phyloP scores from a whole-genome alignment of 257 asterid species.

The Solanum chaucha region DNA sequence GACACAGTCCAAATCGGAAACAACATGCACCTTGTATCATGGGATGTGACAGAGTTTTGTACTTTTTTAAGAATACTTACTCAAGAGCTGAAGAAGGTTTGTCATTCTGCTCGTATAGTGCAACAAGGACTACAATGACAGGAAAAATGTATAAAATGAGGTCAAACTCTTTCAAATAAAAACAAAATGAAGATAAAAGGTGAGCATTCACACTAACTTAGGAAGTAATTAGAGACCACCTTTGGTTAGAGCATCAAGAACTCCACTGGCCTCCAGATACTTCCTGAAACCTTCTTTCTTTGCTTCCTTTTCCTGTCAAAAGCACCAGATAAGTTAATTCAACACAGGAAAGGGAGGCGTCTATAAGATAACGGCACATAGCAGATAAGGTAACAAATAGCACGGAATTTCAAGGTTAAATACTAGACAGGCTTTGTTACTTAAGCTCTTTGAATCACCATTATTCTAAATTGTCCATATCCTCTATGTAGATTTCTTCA shows the following conservation, averaged over 20 bases:
- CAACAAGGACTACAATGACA: constrained; percentile 57
- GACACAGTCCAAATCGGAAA: background rate
- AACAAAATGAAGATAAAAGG: background rate
- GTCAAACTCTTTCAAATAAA: background rate
- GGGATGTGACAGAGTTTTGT: background rate
- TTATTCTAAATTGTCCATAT: background rate
- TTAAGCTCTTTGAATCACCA: background rate
- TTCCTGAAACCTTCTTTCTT: constrained; percentile 94
- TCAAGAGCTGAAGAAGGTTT: constrained; percentile 88
- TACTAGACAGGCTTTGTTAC: background rate
- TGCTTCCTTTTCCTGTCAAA: constrained; percentile 78
- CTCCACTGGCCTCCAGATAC: constrained; percentile 85
- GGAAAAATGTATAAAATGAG: background rate
- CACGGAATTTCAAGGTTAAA: background rate
- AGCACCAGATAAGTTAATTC: background rate
- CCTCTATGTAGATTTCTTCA: background rate
- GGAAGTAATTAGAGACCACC: constrained; percentile 25
- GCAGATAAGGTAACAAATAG: background rate
- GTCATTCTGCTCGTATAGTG: constrained; percentile 86
- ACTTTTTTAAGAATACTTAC: constrained; percentile 33
- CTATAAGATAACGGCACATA: background rate
- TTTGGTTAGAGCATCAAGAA: constrained; percentile 80
- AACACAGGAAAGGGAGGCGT: background rate
- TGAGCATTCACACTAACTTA: background rate
- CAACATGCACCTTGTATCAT: background rate